phyloP scores from a whole-genome alignment of 495 filamentous ascomycete species.

The Penicillium tannophilum region DNA sequence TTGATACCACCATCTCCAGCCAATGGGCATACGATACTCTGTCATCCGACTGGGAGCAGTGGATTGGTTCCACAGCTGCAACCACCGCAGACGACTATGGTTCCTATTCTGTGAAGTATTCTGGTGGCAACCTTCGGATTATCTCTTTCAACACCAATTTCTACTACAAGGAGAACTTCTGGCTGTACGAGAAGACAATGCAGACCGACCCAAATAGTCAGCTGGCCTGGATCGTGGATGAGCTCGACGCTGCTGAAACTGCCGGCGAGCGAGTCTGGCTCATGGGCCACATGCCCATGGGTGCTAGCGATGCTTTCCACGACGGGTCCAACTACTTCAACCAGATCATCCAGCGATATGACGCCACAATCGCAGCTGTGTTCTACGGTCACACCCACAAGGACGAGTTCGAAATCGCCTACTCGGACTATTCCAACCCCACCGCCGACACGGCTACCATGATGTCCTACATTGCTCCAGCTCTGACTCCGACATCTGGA shows the following conservation, averaged over 20 bases:
- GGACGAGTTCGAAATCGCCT: constrained; percentile 57
- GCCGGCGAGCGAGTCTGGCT: constrained; percentile 55
- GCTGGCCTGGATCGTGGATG: constrained; percentile 52
- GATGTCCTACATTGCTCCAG: constrained; percentile 52
- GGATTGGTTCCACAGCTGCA: constrained; percentile 45
- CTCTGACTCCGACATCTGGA: constrained; percentile 54
- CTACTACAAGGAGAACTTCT: constrained; percentile 59
- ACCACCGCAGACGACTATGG: constrained; percentile 44
- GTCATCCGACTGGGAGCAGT: constrained; percentile 46
- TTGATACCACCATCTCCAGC: constrained; percentile 36
- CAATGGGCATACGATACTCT: constrained; percentile 57
- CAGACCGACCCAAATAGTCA: constrained; percentile 49
- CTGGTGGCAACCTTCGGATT: constrained; percentile 46
- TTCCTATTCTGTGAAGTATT: constrained; percentile 49
- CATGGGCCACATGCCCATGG: constrained; percentile 54
- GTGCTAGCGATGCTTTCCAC: constrained; percentile 47
- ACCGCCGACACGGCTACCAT: constrained; percentile 41
- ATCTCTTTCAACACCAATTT: constrained; percentile 60
- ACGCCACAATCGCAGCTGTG: constrained; percentile 51
- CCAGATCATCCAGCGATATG: constrained; percentile 55
- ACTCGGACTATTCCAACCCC: constrained; percentile 43
- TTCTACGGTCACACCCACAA: constrained; percentile 61
- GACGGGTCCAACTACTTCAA: constrained; percentile 56
- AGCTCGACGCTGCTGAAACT: constrained; percentile 53
- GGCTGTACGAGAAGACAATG: constrained; percentile 51